Evolutionary conservation across 495 filamentous ascomycete genomes (phyloP), one percentile per base, ranked within the genome.

Genomic region (Aspergillus ostianus): DNA sequence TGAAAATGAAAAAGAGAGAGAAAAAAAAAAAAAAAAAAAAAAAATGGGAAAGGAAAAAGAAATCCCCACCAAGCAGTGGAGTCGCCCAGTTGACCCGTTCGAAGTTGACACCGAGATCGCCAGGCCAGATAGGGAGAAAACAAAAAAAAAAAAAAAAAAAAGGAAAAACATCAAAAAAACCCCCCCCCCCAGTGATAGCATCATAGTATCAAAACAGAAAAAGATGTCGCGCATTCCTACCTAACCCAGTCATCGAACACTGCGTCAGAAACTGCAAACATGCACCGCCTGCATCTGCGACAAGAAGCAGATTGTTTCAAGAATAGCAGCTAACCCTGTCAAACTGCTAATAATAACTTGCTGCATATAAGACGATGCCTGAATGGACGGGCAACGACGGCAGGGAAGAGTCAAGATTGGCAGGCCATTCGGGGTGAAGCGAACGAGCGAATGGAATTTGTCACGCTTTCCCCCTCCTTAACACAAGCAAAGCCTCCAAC

Each of bases 401-500:
- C 36, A 19, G 47, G 47, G 18, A 12, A 49, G n/a, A n/a, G n/a
- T n/a, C n/a, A n/a, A n/a, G 47, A 49, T 26, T 20, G 15, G 47
- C 13, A 49, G 47, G 47, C 4, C 0, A 49, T 49, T 21, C 19
- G 6, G 21, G 9, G 21, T 20, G 18, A 19, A 17, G 17, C 47
- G 19, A 49, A 17, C 21, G 17, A 20, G 41, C 44, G 53, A 56
- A 47, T 56, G 45, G 53, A 48, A 56, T 47, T 56, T 56, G 53
- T 56, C 53, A 56, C 46, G 53, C 36, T 48, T 8, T 17, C 30
- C 36, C 45, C 15, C 21, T n/a, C 29, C 49, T 21, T 30, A 20
- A 18, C 27, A 30, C 17, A 27, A 45, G 53, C 53, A 55, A 55
- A 55, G 36, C 32, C 53, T 56, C 53, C 23, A 54, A 54, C 51